Base-by-base conservation (phyloP, 1,284 basidiomycete genomes). In the Retiboletus flavoniger region DNA sequence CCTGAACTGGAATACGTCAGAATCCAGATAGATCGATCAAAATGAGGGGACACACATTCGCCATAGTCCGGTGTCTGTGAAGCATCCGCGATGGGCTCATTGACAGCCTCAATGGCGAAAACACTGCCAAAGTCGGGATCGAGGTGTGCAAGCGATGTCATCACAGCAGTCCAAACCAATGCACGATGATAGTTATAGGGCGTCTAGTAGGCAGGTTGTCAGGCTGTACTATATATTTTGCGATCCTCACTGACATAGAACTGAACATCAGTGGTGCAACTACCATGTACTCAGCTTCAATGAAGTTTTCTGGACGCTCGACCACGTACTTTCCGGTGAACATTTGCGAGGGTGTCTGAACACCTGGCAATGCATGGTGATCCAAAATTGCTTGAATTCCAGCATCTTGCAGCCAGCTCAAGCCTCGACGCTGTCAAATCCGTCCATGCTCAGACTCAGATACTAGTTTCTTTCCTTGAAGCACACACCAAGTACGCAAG, bases 281-380 rank as follows among this genome's bases (percentile, higher is more conserved):
- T 77, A 55, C 16, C 32, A 39, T 13, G 2, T 26, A 26, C 21
- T 70, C 44, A 59, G 53, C 24, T 28, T 47, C 31, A 7, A 35
- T 36, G 28, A 17, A 26, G n/a, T 26, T 9, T 8, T 7, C 7
- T 17, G 71, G 29, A 47, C 31, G 32, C 3, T 31, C n/a, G 19
- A 47, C 21, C 14, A 67, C 75, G 28, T 60, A 85, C 81, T 77
- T 73, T 66, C 89, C 88, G 3, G 88, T 77, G 64, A 91, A 91
- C 73, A 76, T 70, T 63, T 89, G 85, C 8, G 69, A 63, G 0
- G 79, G 65, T 7, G 77, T 75, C 58, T 85, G 80, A 4, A 87
- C 86, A 31, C 89, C 89, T 16, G 89, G 89, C 10, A 87, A 73
- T 2, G 85, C 89, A 65, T 92, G 89, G 57, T 89, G 87, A 62